Evolutionary conservation across 139 green algal genomes (phyloP).

Genomic region (Limnomonas spitsbergensis): DNA sequence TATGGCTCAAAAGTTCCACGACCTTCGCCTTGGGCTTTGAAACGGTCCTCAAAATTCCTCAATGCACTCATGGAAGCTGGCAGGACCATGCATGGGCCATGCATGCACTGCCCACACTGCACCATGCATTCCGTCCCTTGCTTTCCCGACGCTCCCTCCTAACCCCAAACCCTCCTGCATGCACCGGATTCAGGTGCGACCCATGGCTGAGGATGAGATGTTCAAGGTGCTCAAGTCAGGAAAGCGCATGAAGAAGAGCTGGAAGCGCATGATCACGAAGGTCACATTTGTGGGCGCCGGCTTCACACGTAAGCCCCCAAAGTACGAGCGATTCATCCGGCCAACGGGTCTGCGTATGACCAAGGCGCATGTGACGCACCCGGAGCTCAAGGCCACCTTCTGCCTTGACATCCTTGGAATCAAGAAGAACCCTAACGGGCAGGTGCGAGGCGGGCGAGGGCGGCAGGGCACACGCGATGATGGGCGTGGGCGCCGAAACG

Average conservation of each 20-base stretch:
- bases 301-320: slow-evolving; percentile 98
- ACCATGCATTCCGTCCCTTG: no score
- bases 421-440: slow-evolving; percentile 99
- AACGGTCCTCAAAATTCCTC: no score
- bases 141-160: neutral
- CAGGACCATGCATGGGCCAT: no score
- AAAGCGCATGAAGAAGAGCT: slow-evolving; percentile 91
- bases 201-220: slow-evolving; percentile 98
- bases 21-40: no score
- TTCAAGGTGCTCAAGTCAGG: slow-evolving; percentile 93
- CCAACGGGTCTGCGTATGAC: slow-evolving; percentile 93
- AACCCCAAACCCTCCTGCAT: no score
- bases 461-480: neutral
- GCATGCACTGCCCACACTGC: no score
- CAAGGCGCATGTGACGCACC: slow-evolving; percentile 98
- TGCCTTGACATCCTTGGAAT: slow-evolving; percentile 96
- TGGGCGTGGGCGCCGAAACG: no score
- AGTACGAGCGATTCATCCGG: slow-evolving; percentile 99
- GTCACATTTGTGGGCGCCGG: slow-evolving; percentile 93
- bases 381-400: slow-evolving; percentile 98
- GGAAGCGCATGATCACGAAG: slow-evolving; percentile 99
- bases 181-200: slow-evolving; percentile 74
- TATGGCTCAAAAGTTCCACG: no score
- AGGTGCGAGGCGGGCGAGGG: slow-evolving; percentile 18
- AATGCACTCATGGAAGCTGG: no score